These are phyloP conservation scores for Zygosaccharomyces bisporus DNA, from an alignment of 805 yeast genomes.

Conservation along the genomic window DNA sequence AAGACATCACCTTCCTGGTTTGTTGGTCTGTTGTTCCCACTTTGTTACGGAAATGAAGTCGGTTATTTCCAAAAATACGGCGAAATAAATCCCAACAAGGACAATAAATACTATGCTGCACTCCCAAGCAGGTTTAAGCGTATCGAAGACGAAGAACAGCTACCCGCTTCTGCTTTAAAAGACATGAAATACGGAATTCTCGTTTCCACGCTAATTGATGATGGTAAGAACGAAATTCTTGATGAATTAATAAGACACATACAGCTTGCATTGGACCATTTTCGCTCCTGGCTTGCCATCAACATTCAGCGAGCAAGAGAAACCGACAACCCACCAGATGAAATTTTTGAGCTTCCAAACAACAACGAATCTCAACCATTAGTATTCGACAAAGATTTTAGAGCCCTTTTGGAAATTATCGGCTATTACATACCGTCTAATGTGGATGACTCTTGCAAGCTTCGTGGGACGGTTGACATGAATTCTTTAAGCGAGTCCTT, in stretches of 20 bases:
- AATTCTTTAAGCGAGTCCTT: slow-evolving; percentile 14
- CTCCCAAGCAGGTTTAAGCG: slow-evolving; percentile 26
- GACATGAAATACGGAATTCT: slow-evolving; percentile 34
- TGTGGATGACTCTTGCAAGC: slow-evolving; percentile 20
- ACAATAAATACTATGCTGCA: slow-evolving; percentile 16
- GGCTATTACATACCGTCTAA: slow-evolving; percentile 26
- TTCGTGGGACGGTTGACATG: slow-evolving; percentile 18
- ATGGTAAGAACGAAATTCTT: slow-evolving; percentile 26
- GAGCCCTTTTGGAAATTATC: slow-evolving; percentile 25
- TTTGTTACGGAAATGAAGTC: slow-evolving; percentile 45
- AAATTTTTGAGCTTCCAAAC: slow-evolving; percentile 11
- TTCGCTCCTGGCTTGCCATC: slow-evolving; percentile 18
- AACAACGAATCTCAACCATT: slow-evolving; percentile 14
- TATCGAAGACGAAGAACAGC: slow-evolving; percentile 23
- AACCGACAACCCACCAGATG: slow-evolving; percentile 18
- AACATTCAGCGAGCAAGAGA: slow-evolving; percentile 12
- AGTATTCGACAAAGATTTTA: slow-evolving; percentile 26
- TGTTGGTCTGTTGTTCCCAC: slow-evolving; percentile 65
- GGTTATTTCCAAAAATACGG: slow-evolving; percentile 43
- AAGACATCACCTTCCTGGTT: slow-evolving; percentile 51
- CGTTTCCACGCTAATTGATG: slow-evolving; percentile 35
- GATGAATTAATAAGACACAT: slow-evolving; percentile 23
- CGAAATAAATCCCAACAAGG: slow-evolving; percentile 34
- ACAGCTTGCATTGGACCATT: slow-evolving; percentile 14
- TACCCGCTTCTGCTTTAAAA: slow-evolving; percentile 21